A percentile compares a stretch with the other conserved stretches of the same genome.
Conservation (phyloP, 441 rosid species). For the Gossypium davidsonii region DNA sequence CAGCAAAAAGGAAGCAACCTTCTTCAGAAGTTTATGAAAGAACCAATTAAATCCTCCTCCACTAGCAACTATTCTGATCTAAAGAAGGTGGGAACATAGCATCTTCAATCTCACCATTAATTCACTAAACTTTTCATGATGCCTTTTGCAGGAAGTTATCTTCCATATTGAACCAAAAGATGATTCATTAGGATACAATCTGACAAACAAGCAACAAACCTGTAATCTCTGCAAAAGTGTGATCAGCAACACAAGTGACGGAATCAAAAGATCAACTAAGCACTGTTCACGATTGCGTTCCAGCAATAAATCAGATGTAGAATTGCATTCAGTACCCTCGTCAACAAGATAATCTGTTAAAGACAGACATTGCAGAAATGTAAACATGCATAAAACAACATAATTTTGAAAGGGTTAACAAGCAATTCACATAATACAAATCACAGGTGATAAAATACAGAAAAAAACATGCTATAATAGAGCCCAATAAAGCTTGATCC, state of each 20-base stretch:
- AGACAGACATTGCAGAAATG: slow-evolving; percentile 1
- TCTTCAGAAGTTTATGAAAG: background rate
- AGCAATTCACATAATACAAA: background rate
- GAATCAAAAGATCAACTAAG: slow-evolving; percentile 81
- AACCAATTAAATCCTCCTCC: background rate
- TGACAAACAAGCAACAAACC: slow-evolving; percentile 38
- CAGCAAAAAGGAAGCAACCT: background rate
- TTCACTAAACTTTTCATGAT: background rate
- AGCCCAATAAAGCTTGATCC: background rate
- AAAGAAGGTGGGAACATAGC: background rate
- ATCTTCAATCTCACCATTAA: slow-evolving; percentile 3
- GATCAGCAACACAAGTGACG: slow-evolving; percentile 71
- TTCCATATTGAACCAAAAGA: background rate
- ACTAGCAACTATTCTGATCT: background rate
- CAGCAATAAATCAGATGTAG: slow-evolving; percentile 85
- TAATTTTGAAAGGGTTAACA: background rate
- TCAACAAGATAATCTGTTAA: slow-evolving; percentile 92
- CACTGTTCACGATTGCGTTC: slow-evolving; percentile 97
- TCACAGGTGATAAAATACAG: background rate
- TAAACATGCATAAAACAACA: background rate
- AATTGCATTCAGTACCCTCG: slow-evolving; percentile 89
- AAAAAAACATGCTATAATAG: background rate
- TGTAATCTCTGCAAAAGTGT: slow-evolving; percentile 69
- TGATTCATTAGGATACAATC: slow-evolving; percentile 10
- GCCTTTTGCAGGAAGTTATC: background rate